A percentile compares a stretch with the other conserved stretches of the same genome.
Evolutionary conservation across 2,329 filamentous ascomycete species (phyloP).

Genomic region (Ceratocystis cubensis): DNA sequence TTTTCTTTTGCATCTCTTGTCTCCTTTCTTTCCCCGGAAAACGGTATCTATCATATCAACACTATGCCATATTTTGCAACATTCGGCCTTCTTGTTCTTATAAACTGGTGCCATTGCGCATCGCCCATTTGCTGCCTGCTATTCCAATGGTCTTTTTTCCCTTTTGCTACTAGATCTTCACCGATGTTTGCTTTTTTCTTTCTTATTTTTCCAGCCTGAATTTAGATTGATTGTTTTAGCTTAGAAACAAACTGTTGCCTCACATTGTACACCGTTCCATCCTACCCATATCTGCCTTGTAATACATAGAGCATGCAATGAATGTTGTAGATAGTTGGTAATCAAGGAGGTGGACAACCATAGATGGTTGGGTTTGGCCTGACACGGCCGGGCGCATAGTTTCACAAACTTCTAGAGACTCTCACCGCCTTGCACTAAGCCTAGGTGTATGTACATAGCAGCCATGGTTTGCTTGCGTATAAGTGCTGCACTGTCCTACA

Average conservation of each 20-base stretch:
- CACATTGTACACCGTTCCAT: background rate
- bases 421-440: background rate
- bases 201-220: background rate
- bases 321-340: background rate
- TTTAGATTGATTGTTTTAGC: conserved; percentile 6
- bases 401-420: background rate
- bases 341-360: background rate
- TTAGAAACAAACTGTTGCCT: background rate
- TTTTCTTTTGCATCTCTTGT: background rate
- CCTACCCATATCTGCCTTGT: background rate
- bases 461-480: background rate
- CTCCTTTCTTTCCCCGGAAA: background rate
- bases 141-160: background rate
- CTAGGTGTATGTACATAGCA: background rate
- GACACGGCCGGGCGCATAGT: background rate
- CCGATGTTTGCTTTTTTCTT: conserved; percentile 6
- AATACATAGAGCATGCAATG: background rate
- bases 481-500: background rate
- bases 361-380: background rate
- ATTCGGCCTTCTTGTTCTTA: conserved; percentile 1
- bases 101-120: background rate
- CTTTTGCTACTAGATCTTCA: background rate
- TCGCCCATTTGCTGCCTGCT: background rate
- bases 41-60: background rate
- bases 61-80: background rate